Conservation (phyloP, 2,329 filamentous ascomycete species). For the Fusarium sp. region DNA sequence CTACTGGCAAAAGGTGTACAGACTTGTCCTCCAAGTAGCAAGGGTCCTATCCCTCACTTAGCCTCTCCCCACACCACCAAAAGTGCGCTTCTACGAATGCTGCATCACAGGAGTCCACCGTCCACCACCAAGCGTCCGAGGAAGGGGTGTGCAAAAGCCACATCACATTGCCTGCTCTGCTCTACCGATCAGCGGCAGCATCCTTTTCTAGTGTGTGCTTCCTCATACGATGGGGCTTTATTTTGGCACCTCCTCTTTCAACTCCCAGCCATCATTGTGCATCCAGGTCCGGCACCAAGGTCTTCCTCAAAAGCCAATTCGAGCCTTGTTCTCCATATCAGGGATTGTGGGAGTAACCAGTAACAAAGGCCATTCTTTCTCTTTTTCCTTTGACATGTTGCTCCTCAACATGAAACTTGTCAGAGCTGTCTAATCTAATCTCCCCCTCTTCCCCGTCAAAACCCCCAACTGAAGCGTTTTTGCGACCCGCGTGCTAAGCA, state of each 20-base stretch:
- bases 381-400: conserved; percentile 3
- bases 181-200: not conserved
- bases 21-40: conserved; percentile 35
- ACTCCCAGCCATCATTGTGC: not conserved
- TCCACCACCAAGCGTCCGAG: conserved; percentile 4
- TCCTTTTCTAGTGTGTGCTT: not conserved
- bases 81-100: conserved; percentile 11
- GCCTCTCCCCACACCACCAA: conserved; percentile 43
- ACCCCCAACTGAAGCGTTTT: not conserved
- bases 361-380: not conserved
- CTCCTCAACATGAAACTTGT: too few relatives aligned
- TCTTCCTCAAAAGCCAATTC: conserved; percentile 16
- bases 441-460: not conserved
- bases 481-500: not conserved
- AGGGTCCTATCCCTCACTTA: conserved; percentile 36
- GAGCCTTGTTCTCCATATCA: conserved; percentile 4
- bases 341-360: conserved; percentile 30
- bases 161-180: not conserved
- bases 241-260: not conserved
- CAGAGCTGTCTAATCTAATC: not conserved
- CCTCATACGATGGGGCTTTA: conserved; percentile 10
- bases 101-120: not conserved
- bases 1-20: conserved; percentile 36
- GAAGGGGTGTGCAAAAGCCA: not conserved
- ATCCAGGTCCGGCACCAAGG: conserved; percentile 6